A percentile compares a stretch with the other conserved stretches of the same genome.
phyloP scores from a whole-genome alignment of 208 protist genomes.

The Kentomonas sorsogonicus region DNA sequence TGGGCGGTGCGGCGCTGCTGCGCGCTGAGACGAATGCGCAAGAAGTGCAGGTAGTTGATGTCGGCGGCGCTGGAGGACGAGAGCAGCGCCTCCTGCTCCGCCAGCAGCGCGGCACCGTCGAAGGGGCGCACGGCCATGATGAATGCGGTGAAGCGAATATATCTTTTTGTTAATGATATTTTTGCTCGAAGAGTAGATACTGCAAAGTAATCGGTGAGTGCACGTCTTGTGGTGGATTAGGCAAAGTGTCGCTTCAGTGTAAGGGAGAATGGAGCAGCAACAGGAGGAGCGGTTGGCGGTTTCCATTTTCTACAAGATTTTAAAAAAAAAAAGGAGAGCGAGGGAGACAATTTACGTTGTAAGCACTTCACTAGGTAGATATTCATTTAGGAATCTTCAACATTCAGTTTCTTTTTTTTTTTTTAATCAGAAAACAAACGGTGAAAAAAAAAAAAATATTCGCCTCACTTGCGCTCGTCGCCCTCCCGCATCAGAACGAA shows the following conservation, averaged over 20 bases:
- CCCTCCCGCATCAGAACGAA: slow-evolving; percentile 58
- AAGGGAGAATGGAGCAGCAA: too few relatives aligned
- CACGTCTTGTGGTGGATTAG: too few relatives aligned
- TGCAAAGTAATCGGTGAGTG: too few relatives aligned
- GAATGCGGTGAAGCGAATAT: background rate
- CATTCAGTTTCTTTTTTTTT: background rate
- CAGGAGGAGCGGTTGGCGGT: too few relatives aligned
- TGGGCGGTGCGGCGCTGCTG: slow-evolving; percentile 61
- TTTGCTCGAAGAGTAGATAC: too few relatives aligned
- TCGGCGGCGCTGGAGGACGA: slow-evolving; percentile 35
- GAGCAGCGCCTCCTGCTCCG: slow-evolving; percentile 59
- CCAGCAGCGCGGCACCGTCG: slow-evolving; percentile 44
- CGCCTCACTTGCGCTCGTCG: background rate
- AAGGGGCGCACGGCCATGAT: slow-evolving; percentile 14
- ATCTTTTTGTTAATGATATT: background rate
- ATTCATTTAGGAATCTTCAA: background rate
- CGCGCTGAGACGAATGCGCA: slow-evolving; percentile 50
- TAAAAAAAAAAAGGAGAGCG: background rate
- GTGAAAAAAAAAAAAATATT: slow-evolving; percentile 4
- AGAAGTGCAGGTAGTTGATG: slow-evolving; percentile 63
- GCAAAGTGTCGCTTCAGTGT: too few relatives aligned
- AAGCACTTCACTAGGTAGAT: too few relatives aligned
- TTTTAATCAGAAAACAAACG: background rate
- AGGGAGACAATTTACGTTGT: background rate
- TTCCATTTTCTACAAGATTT: too few relatives aligned